Base-by-base conservation (phyloP, 306 rosid genomes). In the Oemleria cerasiformis region DNA sequence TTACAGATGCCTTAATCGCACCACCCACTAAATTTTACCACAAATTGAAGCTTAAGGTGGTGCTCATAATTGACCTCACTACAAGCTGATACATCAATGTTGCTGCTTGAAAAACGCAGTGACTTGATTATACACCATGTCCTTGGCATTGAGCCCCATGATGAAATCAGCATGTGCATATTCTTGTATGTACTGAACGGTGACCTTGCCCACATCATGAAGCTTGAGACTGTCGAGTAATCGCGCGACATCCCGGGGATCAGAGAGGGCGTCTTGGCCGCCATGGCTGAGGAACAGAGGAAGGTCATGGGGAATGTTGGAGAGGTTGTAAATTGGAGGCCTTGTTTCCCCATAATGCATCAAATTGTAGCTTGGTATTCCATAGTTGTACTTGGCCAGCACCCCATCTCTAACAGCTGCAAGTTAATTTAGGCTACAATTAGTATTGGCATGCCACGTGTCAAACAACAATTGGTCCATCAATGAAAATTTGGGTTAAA, bases 201-300 rank as follows among this genome's bases (percentile, higher is more conserved):
- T 70, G 12, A 83, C 73, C 79, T 91, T 94, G 57, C 87, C 91
- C 34, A 55, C 90, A 30, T 91, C 86, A 62, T 91, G 96, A 16
- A 60, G 42, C 71, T 88, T 89, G 2, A 94, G 84, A 4, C 1
- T 25, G 40, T 91, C 90, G n/a, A 94, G 95, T 41, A 94, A 81
- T 30, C 4, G 80, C 14, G 14, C 19, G 17, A 91, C 96, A 11
- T 94, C 99, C 34, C 63, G 67, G 43, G 39, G 73, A 78, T 94
- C 96, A 0, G 99, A 85, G 40, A 94, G 88, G 0, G 96, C 96
- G 56, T 94, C 99, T 40, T 41, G 65, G 34, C 95, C 96, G 0
- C 99, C 97, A 50, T 89, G 86, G 88, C 92, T 91, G n/a, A 94
- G 63, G 86, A 91, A 91, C 23, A 94, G 76, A 59, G 99, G 91